A percentile compares a stretch with the other conserved stretches of the same genome.
These are phyloP conservation scores for Ormosia emarginata DNA, from an alignment of 306 rosid species.

Conservation along the genomic window DNA sequence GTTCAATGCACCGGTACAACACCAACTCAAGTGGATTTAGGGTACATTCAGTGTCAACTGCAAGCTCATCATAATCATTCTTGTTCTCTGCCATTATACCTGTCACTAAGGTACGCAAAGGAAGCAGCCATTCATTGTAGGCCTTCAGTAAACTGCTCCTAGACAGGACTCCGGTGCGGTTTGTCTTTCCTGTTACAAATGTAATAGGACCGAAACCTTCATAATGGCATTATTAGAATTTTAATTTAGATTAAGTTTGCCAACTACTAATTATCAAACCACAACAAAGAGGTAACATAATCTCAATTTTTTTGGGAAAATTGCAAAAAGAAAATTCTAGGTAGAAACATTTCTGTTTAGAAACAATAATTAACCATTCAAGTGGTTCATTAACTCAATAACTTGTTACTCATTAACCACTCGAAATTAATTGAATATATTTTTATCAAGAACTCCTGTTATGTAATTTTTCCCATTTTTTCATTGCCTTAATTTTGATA, in stretches of 20 bases:
- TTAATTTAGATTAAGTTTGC: not conserved
- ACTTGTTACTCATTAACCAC: not conserved
- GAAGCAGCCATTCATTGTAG: conserved; percentile 45
- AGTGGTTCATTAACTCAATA: not conserved
- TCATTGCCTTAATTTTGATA: too few species aligned
- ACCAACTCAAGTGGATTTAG: conserved; percentile 84
- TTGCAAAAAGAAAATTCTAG: not conserved
- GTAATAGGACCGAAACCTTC: not conserved
- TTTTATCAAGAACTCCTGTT: not conserved
- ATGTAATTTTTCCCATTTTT: not conserved
- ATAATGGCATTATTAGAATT: not conserved
- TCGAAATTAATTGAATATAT: not conserved
- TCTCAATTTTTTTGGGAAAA: not conserved
- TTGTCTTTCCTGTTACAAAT: conserved; percentile 59
- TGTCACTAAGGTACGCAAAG: conserved; percentile 41
- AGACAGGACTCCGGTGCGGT: conserved; percentile 53
- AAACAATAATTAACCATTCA: not conserved
- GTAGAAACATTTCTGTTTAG: not conserved
- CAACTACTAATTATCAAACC: not conserved
- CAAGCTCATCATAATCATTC: conserved; percentile 35
- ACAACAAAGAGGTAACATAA: not conserved
- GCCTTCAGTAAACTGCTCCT: conserved; percentile 36
- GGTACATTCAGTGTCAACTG: conserved; percentile 50
- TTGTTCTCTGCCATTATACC: conserved; percentile 37
- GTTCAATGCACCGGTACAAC: conserved; percentile 83